Evolutionary conservation across 2,329 filamentous ascomycete genomes (phyloP).

Genomic region (Botrytis elliptica): DNA sequence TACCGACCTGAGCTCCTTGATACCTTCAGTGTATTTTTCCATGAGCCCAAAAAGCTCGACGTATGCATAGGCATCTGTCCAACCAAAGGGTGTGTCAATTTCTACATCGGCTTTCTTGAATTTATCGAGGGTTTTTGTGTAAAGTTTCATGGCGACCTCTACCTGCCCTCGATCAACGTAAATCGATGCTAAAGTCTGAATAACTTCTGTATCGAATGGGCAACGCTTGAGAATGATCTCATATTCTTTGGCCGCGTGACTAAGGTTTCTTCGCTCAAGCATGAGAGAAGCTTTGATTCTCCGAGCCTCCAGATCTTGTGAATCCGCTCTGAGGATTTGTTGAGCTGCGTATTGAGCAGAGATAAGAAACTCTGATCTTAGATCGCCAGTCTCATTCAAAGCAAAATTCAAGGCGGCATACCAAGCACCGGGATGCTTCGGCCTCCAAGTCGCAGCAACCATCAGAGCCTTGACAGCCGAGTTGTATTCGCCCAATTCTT

Average conservation of each 20-base stretch:
- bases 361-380: constrained; percentile 47
- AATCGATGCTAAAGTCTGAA: constrained; percentile 40
- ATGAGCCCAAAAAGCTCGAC: constrained; percentile 73
- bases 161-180: constrained; percentile 40
- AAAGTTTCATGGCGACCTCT: constrained; percentile 39
- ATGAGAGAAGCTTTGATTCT: constrained; percentile 59
- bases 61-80: constrained; percentile 85
- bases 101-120: constrained; percentile 27
- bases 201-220: constrained; percentile 48
- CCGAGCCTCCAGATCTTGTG: constrained; percentile 52
- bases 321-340: constrained; percentile 57
- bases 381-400: constrained; percentile 50
- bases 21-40: constrained; percentile 62
- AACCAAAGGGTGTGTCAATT: constrained; percentile 43
- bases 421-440: constrained; percentile 60
- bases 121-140: constrained; percentile 38
- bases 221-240: constrained; percentile 49
- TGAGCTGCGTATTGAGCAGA: constrained; percentile 60
- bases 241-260: constrained; percentile 57
- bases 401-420: constrained; percentile 57
- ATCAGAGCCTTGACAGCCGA: constrained; percentile 60
- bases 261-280: constrained; percentile 54
- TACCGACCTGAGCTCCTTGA: constrained; percentile 67
- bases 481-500: constrained; percentile 57
- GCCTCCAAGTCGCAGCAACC: constrained; percentile 61